These are phyloP conservation scores for Echria macrotheca DNA, from an alignment of 495 filamentous ascomycete genomes.

Conservation along the genomic window DNA sequence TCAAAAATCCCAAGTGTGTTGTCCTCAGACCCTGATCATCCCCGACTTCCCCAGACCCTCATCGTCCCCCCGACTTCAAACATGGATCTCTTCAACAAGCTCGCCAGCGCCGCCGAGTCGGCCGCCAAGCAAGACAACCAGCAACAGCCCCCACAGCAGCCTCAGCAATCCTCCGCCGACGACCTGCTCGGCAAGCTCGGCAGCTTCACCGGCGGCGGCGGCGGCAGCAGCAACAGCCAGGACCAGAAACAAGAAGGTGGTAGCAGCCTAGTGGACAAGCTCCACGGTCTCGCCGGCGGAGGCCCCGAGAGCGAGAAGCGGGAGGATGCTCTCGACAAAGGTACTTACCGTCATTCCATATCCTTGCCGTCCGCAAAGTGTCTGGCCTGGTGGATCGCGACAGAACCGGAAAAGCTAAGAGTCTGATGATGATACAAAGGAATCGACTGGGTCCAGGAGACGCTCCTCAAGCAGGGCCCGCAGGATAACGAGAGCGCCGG, in stretches of 20 bases:
- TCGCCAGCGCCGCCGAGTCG: constrained; percentile 23
- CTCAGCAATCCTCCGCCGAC: constrained; percentile 8
- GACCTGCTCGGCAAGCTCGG: constrained; percentile 48
- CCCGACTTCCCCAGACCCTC: too few relatives aligned
- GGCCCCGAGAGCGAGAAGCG: constrained; percentile 64
- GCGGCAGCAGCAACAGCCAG: constrained; percentile 12
- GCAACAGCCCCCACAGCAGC: constrained; percentile 16
- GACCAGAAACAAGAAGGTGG: constrained; percentile 6
- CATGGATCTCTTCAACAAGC: constrained; percentile 41
- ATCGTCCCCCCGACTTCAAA: constrained; percentile 7
- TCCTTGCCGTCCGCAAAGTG: not conserved
- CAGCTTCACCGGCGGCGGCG: constrained; percentile 6
- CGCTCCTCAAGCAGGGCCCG: constrained; percentile 55
- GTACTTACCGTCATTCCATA: constrained; percentile 23
- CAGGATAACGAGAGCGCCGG: constrained; percentile 66
- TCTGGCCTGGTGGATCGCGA: constrained; percentile 4
- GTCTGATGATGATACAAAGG: constrained; percentile 37
- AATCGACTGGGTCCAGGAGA: constrained; percentile 63
- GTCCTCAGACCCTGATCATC: too few relatives aligned
- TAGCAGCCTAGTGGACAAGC: constrained; percentile 45
- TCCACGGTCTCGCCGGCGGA: constrained; percentile 59
- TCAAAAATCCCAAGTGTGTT: too few relatives aligned
- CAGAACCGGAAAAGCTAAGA: not conserved
- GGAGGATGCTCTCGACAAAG: constrained; percentile 62
- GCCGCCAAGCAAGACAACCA: not conserved